Percentiles rank a stretch among this genome's conserved stretches.
These are phyloP conservation scores for Leptographium procerum DNA, from an alignment of 2,329 filamentous ascomycete species.

Conservation along the genomic window DNA sequence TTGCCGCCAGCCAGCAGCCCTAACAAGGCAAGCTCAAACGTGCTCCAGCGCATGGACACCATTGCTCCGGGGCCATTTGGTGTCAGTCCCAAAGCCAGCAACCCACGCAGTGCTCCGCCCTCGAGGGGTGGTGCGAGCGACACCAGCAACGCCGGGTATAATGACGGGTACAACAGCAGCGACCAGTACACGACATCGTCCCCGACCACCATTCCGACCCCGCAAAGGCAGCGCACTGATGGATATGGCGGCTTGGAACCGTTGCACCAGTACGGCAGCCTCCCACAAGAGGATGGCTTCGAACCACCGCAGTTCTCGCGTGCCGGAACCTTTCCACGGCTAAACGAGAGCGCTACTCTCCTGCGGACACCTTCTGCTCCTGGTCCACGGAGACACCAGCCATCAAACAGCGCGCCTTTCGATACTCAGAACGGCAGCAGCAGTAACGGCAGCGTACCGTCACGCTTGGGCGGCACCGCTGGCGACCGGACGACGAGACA, in stretches of 20 bases:
- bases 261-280: slow-evolving; percentile 20
- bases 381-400: slow-evolving; percentile 22
- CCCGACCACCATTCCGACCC: slow-evolving; percentile 13
- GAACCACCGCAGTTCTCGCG: slow-evolving; percentile 29
- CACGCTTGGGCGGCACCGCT: slow-evolving; percentile 21
- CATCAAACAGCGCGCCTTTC: slow-evolving; percentile 13
- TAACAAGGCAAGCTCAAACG: slow-evolving; percentile 23
- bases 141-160: neutral
- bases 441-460: slow-evolving; percentile 9
- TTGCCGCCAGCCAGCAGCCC: slow-evolving; percentile 40
- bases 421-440: neutral
- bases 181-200: neutral
- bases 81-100: slow-evolving; percentile 19
- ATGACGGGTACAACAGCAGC: neutral
- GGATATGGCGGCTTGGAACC: slow-evolving; percentile 49
- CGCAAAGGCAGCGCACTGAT: slow-evolving; percentile 34
- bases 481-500: neutral
- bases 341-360: slow-evolving; percentile 24
- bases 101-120: slow-evolving; percentile 22
- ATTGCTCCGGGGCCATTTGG: slow-evolving; percentile 59
- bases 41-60: slow-evolving; percentile 52
- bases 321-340: slow-evolving; percentile 42
- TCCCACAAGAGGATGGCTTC: slow-evolving; percentile 21
- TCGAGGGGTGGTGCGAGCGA: slow-evolving; percentile 4
- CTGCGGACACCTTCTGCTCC: slow-evolving; percentile 37